Evolutionary conservation across 177 flowering plant species (phyloP).

Genomic region (Telopea speciosissima): DNA sequence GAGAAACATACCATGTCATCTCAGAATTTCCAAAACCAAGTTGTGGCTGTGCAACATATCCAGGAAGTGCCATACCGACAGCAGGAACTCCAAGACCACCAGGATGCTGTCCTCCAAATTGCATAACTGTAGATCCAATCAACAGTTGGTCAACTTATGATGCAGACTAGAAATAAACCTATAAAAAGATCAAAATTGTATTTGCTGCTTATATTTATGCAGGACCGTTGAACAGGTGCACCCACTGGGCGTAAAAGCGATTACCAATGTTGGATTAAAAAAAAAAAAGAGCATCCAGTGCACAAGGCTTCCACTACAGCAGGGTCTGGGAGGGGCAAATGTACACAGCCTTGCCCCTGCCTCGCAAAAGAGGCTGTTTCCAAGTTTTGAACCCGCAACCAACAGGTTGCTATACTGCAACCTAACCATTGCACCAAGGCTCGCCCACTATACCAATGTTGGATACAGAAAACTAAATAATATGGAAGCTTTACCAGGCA

Average conservation of each 20-base stretch:
- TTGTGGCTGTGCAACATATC: conserved; percentile 89
- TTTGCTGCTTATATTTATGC: neutral
- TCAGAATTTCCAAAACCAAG: conserved; percentile 86
- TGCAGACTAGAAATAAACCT: neutral
- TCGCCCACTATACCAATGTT: no score
- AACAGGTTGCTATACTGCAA: no score
- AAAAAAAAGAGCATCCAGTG: no score
- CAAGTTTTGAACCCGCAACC: no score
- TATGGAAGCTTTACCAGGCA: conserved; percentile 53
- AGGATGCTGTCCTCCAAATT: conserved; percentile 89
- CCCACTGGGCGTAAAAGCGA: neutral
- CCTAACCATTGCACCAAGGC: no score
- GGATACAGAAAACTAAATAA: neutral
- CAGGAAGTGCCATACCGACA: conserved; percentile 99
- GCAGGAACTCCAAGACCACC: conserved; percentile 97
- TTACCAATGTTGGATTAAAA: neutral
- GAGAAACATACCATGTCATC: conserved; percentile 78
- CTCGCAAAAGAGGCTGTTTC: no score
- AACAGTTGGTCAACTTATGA: neutral
- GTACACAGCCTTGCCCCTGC: no score
- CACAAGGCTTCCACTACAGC: no score
- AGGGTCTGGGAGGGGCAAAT: no score
- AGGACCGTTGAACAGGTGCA: neutral
- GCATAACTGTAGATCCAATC: conserved; percentile 59
- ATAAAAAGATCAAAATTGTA: neutral